Base-by-base conservation (phyloP, 2,329 filamentous ascomycete genomes). In the Botrytis medusae region DNA sequence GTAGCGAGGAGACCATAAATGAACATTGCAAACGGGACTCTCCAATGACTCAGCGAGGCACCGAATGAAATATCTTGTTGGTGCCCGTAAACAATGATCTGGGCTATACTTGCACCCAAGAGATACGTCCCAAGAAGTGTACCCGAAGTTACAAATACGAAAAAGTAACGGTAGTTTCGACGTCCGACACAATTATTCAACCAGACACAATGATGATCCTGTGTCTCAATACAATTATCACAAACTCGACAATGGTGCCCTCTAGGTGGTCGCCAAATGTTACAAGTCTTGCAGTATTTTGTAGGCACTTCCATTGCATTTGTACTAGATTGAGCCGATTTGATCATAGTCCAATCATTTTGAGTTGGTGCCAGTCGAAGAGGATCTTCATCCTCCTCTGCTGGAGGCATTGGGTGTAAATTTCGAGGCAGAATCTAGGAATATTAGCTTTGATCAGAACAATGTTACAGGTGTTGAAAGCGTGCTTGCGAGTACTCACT, bases 201-300 rank as follows among this genome's bases (percentile, higher is more conserved):
- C 96, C 96, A 99, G 25, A 98, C 95, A 80, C 96, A 99, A 83
- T 99, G 96, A 80, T 99, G 96, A 80, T 99, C 96, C 77, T 98
- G 94, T 0, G 94, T 97, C 83, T 99, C 96, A 74, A 99, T 89
- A 82, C 96, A 99, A 82, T 97, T 98, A 83, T 99, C 95, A 84
- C 96, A 99, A 42, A 97, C 88, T 73, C 96, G 93, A 83, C 96
- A 99, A 84, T 99, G 96, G 81, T 99, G 97, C 74, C 94, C 94
- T 74, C 96, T 93, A 42, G 95, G 95, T 51, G 96, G 96, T 2
- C 96, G 92, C 96, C 96, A 99, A 77, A 99, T 95, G 80, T 94
- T 94, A 86, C 96, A 99, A 29, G 95, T 97, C 81, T 95, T 95
- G 88, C 96, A 99, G 84, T 97, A 98, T 84, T 99, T 98, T 75